Conservation (phyloP, 2,329 filamentous ascomycete species). For the Apiospora rasikravindrae region DNA sequence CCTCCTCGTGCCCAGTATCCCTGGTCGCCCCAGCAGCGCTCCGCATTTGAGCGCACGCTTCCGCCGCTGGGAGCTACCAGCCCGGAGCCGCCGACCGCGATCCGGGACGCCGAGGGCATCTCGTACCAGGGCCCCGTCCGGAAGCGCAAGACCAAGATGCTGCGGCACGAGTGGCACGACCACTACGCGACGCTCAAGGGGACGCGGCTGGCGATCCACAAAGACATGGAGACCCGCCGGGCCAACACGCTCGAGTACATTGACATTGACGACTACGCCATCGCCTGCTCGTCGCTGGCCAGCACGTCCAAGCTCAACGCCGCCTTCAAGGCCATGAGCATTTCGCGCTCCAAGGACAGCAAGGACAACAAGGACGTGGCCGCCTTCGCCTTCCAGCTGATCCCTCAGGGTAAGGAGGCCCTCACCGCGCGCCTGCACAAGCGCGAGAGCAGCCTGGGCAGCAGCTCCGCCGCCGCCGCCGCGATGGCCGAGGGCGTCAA, state of each 20-base stretch:
- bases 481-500: constrained; percentile 52
- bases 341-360: constrained; percentile 56
- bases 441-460: constrained; percentile 52
- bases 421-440: constrained; percentile 55
- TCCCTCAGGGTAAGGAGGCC: constrained; percentile 69
- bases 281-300: constrained; percentile 79
- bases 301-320: constrained; percentile 82
- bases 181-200: constrained; percentile 87
- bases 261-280: constrained; percentile 87
- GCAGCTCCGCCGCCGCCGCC: constrained; percentile 40
- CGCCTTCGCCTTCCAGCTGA: constrained; percentile 84
- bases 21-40: constrained; percentile 57
- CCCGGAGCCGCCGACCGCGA: constrained; percentile 35
- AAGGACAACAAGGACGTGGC: constrained; percentile 52
- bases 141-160: constrained; percentile 87
- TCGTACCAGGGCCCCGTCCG: constrained; percentile 88
- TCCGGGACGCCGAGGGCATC: constrained; percentile 55
- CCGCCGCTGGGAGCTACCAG: constrained; percentile 44
- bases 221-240: constrained; percentile 52
- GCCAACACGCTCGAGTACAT: constrained; percentile 75
- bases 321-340: constrained; percentile 81
- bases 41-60: constrained; percentile 46
- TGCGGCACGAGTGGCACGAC: constrained; percentile 93
- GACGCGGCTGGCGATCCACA: constrained; percentile 77
- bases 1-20: constrained; percentile 62